Evolutionary conservation across 139 green algal species (phyloP).

Genomic region (Chlamydomonas asymmetrica): DNA sequence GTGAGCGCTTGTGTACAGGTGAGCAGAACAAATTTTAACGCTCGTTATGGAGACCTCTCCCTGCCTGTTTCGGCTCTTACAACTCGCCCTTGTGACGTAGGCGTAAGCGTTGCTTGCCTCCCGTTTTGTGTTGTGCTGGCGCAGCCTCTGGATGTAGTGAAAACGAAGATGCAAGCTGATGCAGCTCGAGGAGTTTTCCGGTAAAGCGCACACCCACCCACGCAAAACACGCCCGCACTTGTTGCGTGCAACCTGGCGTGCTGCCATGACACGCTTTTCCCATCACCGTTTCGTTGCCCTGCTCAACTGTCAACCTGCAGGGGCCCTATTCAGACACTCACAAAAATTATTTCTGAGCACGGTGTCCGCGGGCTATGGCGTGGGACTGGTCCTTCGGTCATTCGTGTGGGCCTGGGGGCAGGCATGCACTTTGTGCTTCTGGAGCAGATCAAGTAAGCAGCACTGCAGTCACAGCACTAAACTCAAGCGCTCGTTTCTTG

Average conservation of each 20-base stretch:
- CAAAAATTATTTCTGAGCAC: slow-evolving; percentile 41
- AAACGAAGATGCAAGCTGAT: slow-evolving; percentile 87
- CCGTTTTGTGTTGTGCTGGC: too few relatives aligned
- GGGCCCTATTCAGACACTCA: slow-evolving; percentile 43
- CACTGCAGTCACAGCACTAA: too few relatives aligned
- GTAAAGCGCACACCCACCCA: not conserved
- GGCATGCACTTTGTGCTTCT: slow-evolving; percentile 82
- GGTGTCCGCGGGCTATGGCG: slow-evolving; percentile 68
- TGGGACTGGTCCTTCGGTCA: slow-evolving; percentile 74
- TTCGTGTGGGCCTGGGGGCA: slow-evolving; percentile 71
- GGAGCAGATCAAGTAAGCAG: too few relatives aligned
- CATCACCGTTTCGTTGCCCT: not conserved
- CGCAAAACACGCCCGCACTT: not conserved
- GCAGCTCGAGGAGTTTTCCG: slow-evolving; percentile 36
- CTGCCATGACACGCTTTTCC: not conserved
- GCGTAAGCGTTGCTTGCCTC: too few relatives aligned
- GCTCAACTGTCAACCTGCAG: slow-evolving; percentile 5
- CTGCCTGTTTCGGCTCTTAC: too few relatives aligned
- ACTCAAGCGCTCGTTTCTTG: too few relatives aligned
- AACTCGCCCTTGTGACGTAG: too few relatives aligned
- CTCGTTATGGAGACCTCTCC: too few relatives aligned
- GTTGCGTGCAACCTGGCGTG: not conserved
- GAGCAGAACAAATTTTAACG: too few relatives aligned
- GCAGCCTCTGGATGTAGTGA: slow-evolving; percentile 86
- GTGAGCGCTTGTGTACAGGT: too few relatives aligned